Conservation (phyloP, 1,139 yeast genomes). For the Diutina ranongensis region DNA sequence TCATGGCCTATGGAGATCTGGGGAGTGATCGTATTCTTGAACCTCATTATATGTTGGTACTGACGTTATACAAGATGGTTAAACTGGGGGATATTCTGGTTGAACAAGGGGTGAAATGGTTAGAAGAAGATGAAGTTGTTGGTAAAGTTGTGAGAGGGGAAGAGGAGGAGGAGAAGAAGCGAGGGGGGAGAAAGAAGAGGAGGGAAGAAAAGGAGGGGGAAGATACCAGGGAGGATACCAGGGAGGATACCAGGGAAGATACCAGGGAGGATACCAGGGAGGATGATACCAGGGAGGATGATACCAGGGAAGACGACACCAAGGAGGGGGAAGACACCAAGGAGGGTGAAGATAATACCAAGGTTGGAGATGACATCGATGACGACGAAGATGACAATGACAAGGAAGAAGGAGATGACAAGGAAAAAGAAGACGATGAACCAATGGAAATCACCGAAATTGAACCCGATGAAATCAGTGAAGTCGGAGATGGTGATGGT, state of each 20-base stretch:
- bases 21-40: conserved; percentile 46
- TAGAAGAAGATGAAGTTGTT: conserved; percentile 22
- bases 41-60: conserved; percentile 59
- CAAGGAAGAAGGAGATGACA: background rate
- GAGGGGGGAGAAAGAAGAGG: background rate
- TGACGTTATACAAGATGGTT: conserved; percentile 48
- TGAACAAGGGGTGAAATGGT: conserved; percentile 23
- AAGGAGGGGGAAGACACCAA: background rate
- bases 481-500: background rate
- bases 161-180: background rate
- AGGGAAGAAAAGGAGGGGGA: background rate
- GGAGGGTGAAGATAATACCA: background rate
- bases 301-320: background rate
- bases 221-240: background rate
- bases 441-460: background rate
- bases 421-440: background rate
- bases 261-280: too few species aligned
- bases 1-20: conserved; percentile 27
- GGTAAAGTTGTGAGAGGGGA: background rate
- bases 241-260: background rate
- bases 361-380: background rate
- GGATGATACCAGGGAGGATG: too few species aligned
- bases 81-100: conserved; percentile 21
- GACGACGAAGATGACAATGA: background rate
- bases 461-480: background rate